Conservation (phyloP, 2,329 filamentous ascomycete species). For the Microsporum ferrugineum region DNA sequence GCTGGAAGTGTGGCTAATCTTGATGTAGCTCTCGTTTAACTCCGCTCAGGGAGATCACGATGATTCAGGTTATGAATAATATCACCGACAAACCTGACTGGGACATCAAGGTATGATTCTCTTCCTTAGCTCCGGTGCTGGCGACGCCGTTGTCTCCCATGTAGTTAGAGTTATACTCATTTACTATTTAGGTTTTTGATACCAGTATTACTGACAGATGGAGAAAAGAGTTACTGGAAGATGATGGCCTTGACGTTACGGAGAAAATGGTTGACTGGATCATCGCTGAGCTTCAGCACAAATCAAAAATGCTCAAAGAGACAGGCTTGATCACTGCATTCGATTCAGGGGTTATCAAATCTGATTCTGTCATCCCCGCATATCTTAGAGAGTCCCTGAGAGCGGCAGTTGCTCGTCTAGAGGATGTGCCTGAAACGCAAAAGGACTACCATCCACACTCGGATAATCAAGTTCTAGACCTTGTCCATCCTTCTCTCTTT, state of each 20-base stretch:
- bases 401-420: slow-evolving; percentile 39
- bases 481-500: slow-evolving; percentile 51
- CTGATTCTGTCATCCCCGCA: slow-evolving; percentile 38
- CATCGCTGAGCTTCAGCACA: slow-evolving; percentile 40
- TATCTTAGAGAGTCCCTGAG: slow-evolving; percentile 35
- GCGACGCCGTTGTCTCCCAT: no score
- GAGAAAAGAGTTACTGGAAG: slow-evolving; percentile 20
- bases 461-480: slow-evolving; percentile 47
- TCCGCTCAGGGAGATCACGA: slow-evolving; percentile 27
- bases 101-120: slow-evolving; percentile 27
- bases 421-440: slow-evolving; percentile 40
- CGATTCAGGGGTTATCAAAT: slow-evolving; percentile 42
- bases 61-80: slow-evolving; percentile 33
- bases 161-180: neutral
- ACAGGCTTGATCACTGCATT: slow-evolving; percentile 34
- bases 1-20: neutral
- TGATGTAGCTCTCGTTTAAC: neutral
- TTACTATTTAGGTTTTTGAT: slow-evolving; percentile 24
- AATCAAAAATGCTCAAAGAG: slow-evolving; percentile 32
- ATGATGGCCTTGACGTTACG: slow-evolving; percentile 19
- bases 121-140: neutral
- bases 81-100: slow-evolving; percentile 36
- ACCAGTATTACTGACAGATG: slow-evolving; percentile 26
- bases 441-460: slow-evolving; percentile 56
- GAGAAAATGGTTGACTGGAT: slow-evolving; percentile 29